These are phyloP conservation scores for Astrothelium subdiscretum DNA, from an alignment of 495 filamentous ascomycete genomes.

Conservation along the genomic window DNA sequence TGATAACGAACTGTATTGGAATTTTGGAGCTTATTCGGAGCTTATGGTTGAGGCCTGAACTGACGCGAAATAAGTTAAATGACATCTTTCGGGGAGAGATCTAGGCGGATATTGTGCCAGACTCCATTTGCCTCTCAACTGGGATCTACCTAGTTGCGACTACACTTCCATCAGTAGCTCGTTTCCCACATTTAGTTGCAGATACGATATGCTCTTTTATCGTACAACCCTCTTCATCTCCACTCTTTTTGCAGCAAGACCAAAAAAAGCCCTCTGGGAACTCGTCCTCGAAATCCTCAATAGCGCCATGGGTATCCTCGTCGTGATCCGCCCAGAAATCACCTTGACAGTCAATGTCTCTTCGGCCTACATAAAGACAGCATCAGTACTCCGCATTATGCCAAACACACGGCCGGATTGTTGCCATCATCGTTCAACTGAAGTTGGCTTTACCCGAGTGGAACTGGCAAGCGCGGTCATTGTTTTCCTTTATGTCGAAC, in stretches of 20 bases:
- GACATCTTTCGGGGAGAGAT: neutral
- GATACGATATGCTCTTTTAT: neutral
- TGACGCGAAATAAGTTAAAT: neutral
- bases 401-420: neutral
- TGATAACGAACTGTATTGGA: neutral
- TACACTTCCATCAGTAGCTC: neutral
- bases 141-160: neutral
- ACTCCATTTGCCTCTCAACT: no score
- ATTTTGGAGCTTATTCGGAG: neutral
- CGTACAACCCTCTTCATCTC: neutral
- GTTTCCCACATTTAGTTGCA: neutral
- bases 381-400: neutral
- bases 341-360: neutral
- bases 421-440: no score
- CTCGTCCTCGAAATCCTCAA: neutral
- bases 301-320: neutral
- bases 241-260: neutral
- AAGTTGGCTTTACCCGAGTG: neutral
- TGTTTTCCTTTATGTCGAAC: neutral
- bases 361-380: neutral
- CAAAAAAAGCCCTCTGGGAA: neutral
- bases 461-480: neutral
- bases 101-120: no score
- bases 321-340: neutral
- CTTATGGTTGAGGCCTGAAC: neutral